Evolutionary conservation across 371 early-diverging fungal species (phyloP).

Genomic region (Actinomortierella wolfii): DNA sequence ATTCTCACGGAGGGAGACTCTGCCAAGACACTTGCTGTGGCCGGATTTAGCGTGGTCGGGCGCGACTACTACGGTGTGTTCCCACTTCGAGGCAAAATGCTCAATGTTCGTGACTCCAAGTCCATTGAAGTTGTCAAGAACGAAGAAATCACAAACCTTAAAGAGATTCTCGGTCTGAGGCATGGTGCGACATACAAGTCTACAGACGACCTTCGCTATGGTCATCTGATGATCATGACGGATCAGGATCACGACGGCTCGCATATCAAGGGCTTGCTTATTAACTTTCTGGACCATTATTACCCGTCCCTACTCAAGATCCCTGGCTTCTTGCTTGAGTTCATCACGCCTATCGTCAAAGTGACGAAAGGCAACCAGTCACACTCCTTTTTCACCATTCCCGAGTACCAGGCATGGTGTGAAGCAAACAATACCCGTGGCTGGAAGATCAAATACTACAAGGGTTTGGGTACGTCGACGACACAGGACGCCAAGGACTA

Average conservation of each 20-base stretch:
- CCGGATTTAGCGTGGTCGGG: conserved; percentile 95
- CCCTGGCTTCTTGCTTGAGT: conserved; percentile 96
- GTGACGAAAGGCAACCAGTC: conserved; percentile 66
- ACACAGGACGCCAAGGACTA: conserved; percentile 95
- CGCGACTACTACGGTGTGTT: conserved; percentile 98
- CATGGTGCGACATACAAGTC: conserved; percentile 85
- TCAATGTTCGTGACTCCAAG: conserved; percentile 98
- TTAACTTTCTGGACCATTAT: conserved; percentile 98
- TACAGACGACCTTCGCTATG: conserved; percentile 89
- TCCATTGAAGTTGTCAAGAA: conserved; percentile 84
- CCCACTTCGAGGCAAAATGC: conserved; percentile 98
- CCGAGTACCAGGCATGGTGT: conserved; percentile 97
- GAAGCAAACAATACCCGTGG: conserved; percentile 67
- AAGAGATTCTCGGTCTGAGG: conserved; percentile 97
- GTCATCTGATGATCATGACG: conserved; percentile 99
- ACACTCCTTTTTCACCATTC: conserved; percentile 93
- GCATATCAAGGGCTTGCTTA: conserved; percentile 99
- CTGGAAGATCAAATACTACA: conserved; percentile 97
- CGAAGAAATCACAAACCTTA: conserved; percentile 91
- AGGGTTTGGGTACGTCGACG: conserved; percentile 99
- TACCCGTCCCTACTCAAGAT: conserved; percentile 96
- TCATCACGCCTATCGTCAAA: conserved; percentile 99
- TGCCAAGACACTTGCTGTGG: conserved; percentile 96
- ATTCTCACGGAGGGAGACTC: conserved; percentile 99
- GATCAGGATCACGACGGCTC: conserved; percentile 99